These are phyloP conservation scores for Ammopiptanthus mongolicus DNA, from an alignment of 306 rosid genomes.

Conservation along the genomic window DNA sequence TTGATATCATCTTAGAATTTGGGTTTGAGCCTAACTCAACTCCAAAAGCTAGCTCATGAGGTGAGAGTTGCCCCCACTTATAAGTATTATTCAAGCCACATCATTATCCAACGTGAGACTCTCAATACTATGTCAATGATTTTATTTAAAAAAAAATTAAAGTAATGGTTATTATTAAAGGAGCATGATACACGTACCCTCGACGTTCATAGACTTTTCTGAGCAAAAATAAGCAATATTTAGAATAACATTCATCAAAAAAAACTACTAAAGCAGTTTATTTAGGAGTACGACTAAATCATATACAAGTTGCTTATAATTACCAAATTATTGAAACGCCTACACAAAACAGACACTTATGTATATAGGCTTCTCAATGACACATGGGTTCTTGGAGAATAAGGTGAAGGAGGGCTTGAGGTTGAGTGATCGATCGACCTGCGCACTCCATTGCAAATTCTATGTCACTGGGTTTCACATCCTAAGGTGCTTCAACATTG, in stretches of 20 bases:
- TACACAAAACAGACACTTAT: background rate
- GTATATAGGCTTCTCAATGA: background rate
- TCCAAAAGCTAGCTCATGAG: no score
- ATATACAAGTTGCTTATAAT: conserved; percentile 16
- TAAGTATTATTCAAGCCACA: no score
- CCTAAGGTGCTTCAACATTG: background rate
- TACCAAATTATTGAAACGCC: background rate
- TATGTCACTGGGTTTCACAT: background rate
- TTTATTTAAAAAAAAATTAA: no score
- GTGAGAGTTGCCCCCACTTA: no score
- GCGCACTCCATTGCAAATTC: conserved; percentile 20
- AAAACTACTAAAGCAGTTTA: background rate
- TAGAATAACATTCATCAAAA: background rate
- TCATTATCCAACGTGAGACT: no score
- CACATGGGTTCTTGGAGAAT: background rate
- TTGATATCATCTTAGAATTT: no score
- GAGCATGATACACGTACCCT: no score
- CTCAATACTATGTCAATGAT: no score
- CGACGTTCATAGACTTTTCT: background rate
- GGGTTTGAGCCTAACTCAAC: no score
- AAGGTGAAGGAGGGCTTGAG: conserved; percentile 22
- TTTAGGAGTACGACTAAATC: background rate
- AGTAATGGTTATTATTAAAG: no score
- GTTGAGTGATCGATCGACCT: background rate
- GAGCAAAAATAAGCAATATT: conserved; percentile 11